Base-by-base conservation (phyloP, 306 rosid genomes). In the Rosa lucieae region DNA sequence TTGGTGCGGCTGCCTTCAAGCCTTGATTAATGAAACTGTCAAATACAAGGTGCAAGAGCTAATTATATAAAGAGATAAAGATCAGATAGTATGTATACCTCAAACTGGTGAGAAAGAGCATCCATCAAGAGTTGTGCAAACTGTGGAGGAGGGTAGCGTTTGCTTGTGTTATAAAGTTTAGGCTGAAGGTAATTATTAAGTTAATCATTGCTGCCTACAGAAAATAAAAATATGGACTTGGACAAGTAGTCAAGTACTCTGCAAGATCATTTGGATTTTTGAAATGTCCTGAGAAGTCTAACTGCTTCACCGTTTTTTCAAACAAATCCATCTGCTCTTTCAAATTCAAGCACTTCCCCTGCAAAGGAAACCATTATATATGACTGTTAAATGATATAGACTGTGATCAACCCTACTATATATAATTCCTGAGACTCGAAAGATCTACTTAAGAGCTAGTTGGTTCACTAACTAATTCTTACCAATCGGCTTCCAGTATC, bases 201-300 rank as follows among this genome's bases (percentile, higher is more conserved):
- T 80, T 78, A 90, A 66, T 88, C 93, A 59, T 90, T 90, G 78
- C 86, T 84, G 72, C 90, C 91, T 14, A 74, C 15, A 15, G 86
- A 77, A 58, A 88, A 9, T 32, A 86, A 0, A 58, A 70, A 88
- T 42, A 88, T 84, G 1, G 90, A 88, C 77, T 88, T 79, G 74
- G 82, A 73, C 62, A 88, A 73, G 84, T 84, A 77, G 82, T 70
- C 62, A 88, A 73, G 84, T 84, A 77, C 9, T 80, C 42, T 5
- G 70, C 71, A 52, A 86, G 49, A 11, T 63, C 69, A 3, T 66
- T 18, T 62, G 83, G 9, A 62, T 75, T 72, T 21, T 11, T 51
- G 17, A 84, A 20, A 20, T 39, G 61, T 10, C 4, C 47, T 42
- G 82, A 21, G 68, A 90, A 74, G 42, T 78, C 65, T 32, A 17